Evolutionary conservation across 2,329 filamentous ascomycete species (phyloP).

Genomic region (Monilinia laxa): DNA sequence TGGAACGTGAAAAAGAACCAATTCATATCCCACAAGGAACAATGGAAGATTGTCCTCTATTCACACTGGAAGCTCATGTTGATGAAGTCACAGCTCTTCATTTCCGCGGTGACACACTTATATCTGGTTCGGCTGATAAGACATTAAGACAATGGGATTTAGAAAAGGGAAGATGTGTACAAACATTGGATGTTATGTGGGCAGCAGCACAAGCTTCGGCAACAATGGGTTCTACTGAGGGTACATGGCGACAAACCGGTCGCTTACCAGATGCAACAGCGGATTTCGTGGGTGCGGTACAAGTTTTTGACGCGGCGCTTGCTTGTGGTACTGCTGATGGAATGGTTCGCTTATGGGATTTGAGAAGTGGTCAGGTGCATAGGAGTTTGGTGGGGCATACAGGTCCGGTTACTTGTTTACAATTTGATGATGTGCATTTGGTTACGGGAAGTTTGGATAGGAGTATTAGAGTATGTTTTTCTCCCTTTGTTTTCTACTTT

Average conservation of each 20-base stretch:
- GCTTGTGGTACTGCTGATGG: constrained; percentile 97
- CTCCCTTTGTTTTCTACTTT: not conserved
- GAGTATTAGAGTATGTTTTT: constrained; percentile 79
- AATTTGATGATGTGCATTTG: constrained; percentile 94
- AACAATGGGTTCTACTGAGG: constrained; percentile 60
- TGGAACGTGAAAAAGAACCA: constrained; percentile 66
- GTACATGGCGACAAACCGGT: constrained; percentile 68
- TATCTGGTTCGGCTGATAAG: constrained; percentile 96
- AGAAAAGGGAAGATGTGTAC: constrained; percentile 93
- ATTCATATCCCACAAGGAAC: constrained; percentile 73
- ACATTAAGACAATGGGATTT: constrained; percentile 97
- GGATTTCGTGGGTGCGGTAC: constrained; percentile 90
- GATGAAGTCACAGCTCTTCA: constrained; percentile 93
- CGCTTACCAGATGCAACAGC: constrained; percentile 66
- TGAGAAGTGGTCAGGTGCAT: constrained; percentile 95
- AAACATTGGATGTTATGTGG: constrained; percentile 97
- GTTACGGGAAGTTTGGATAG: constrained; percentile 91
- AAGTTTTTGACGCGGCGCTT: constrained; percentile 93
- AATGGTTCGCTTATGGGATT: constrained; percentile 95
- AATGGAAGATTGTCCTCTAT: constrained; percentile 88
- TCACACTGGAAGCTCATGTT: constrained; percentile 84
- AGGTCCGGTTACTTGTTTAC: constrained; percentile 86
- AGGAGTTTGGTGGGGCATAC: constrained; percentile 94
- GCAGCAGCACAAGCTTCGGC: constrained; percentile 86
- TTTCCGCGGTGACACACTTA: constrained; percentile 83